Percentiles rank a stretch among this genome's conserved stretches.
These are phyloP conservation scores for Sporisorium exsertum DNA, from an alignment of 1,284 basidiomycete species.

Conservation along the genomic window DNA sequence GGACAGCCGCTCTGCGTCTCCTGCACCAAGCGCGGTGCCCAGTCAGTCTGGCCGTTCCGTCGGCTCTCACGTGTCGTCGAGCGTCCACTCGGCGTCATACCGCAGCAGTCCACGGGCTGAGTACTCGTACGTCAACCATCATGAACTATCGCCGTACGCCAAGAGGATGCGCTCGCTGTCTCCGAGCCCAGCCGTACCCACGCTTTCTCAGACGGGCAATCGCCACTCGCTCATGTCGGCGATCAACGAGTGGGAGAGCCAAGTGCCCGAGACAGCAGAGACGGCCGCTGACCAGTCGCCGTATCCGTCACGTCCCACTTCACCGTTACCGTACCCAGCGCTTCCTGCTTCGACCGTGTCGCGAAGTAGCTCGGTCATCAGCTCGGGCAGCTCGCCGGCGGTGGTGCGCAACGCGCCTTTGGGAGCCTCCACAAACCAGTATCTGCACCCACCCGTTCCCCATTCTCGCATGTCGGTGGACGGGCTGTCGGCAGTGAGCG, in stretches of 20 bases:
- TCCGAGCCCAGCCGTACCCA: slow-evolving; percentile 36
- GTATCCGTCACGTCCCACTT: slow-evolving; percentile 37
- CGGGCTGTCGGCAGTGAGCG: slow-evolving; percentile 19
- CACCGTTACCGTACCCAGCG: slow-evolving; percentile 41
- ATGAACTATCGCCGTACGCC: slow-evolving; percentile 51
- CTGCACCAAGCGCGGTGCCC: slow-evolving; percentile 46
- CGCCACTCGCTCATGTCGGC: slow-evolving; percentile 59
- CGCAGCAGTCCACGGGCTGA: slow-evolving; percentile 46
- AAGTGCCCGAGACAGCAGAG: slow-evolving; percentile 32
- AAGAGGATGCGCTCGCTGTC: slow-evolving; percentile 56
- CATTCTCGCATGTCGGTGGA: slow-evolving; percentile 44
- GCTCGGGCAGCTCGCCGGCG: slow-evolving; percentile 47
- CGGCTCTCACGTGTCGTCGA: slow-evolving; percentile 54
- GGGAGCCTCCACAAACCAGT: slow-evolving; percentile 62
- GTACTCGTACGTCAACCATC: slow-evolving; percentile 49
- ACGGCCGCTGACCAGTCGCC: slow-evolving; percentile 17
- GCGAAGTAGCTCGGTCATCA: slow-evolving; percentile 50
- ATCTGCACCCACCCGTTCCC: slow-evolving; percentile 52
- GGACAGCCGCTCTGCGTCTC: slow-evolving; percentile 44
- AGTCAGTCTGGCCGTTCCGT: slow-evolving; percentile 51
- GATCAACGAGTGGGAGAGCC: slow-evolving; percentile 66
- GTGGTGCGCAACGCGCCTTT: slow-evolving; percentile 61
- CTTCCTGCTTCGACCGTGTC: slow-evolving; percentile 52
- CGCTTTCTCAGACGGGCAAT: slow-evolving; percentile 31
- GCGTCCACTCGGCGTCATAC: slow-evolving; percentile 41